Conservation (phyloP, 768 basidiomycete species). For the Artomyces pyxidatus region DNA sequence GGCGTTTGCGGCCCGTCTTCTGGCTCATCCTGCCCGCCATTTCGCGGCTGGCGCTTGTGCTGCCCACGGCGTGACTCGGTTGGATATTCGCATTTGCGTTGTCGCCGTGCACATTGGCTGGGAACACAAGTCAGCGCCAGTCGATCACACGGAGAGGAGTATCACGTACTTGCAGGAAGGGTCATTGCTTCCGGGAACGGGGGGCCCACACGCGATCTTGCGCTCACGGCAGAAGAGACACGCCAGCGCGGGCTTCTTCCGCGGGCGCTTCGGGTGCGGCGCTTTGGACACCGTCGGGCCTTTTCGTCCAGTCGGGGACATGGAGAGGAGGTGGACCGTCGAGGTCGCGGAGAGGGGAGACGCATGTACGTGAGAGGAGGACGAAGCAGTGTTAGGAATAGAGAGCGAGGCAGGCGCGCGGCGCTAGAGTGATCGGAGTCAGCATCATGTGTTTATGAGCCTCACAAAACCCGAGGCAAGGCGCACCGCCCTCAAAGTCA, state of each 20-base stretch:
- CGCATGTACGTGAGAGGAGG: slow-evolving; percentile 2
- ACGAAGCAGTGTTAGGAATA: no score
- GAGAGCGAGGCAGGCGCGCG: no score
- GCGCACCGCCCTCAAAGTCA: no score
- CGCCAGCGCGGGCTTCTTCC: slow-evolving; percentile 22
- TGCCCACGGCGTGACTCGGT: slow-evolving; percentile 17
- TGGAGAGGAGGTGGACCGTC: slow-evolving; percentile 1
- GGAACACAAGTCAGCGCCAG: not conserved
- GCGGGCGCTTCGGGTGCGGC: slow-evolving; percentile 8
- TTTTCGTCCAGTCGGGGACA: no score
- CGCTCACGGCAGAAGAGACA: slow-evolving; percentile 35
- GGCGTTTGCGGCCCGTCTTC: slow-evolving; percentile 12
- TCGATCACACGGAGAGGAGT: not conserved
- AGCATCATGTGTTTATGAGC: no score
- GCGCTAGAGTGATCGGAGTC: no score
- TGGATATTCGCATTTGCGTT: slow-evolving; percentile 16
- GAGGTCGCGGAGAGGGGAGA: no score
- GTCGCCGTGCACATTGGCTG: slow-evolving; percentile 16
- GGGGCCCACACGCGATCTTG: slow-evolving; percentile 32
- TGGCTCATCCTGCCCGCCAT: slow-evolving; percentile 5
- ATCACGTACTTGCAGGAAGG: slow-evolving; percentile 15
- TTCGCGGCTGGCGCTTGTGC: slow-evolving; percentile 13
- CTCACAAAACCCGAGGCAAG: no score
- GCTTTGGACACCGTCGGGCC: slow-evolving; percentile 13
- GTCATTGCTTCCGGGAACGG: slow-evolving; percentile 11